Percentiles rank a stretch among this genome's conserved stretches.
Evolutionary conservation across 2,329 filamentous ascomycete genomes (phyloP).

Genomic region (Dothistroma septosporum): DNA sequence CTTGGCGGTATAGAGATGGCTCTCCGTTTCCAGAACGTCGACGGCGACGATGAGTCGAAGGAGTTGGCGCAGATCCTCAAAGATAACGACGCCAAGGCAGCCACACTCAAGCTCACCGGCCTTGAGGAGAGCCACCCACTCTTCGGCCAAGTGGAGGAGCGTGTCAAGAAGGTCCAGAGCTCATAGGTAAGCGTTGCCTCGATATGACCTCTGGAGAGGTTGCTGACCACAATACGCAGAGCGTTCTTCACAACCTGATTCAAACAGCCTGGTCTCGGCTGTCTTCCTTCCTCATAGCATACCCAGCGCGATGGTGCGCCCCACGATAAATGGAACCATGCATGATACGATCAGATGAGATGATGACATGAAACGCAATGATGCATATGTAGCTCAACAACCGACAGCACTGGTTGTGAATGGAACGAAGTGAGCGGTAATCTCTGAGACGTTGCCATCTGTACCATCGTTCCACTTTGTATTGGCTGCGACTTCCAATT

Average conservation of each 20-base stretch:
- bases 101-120: conserved; percentile 76
- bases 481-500: background rate
- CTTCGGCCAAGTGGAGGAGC: conserved; percentile 67
- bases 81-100: conserved; percentile 61
- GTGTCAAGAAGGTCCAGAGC: conserved; percentile 77
- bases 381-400: conserved; percentile 1
- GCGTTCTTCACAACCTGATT: background rate
- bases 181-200: background rate
- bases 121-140: conserved; percentile 73
- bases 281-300: background rate
- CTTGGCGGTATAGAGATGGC: conserved; percentile 85
- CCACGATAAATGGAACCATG: background rate
- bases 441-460: background rate
- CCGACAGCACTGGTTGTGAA: conserved; percentile 7
- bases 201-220: background rate
- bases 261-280: background rate
- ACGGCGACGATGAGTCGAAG: conserved; percentile 82
- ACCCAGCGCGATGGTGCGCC: background rate
- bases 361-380: conserved; percentile 5
- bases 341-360: conserved; percentile 7
- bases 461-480: background rate
- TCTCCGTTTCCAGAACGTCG: conserved; percentile 90
- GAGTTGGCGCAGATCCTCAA: conserved; percentile 84
- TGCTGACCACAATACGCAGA: background rate
- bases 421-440: background rate